A percentile compares a stretch with the other conserved stretches of the same genome.
phyloP scores from a whole-genome alignment of 208 protist genomes.

The Trypanosoma rangeli region DNA sequence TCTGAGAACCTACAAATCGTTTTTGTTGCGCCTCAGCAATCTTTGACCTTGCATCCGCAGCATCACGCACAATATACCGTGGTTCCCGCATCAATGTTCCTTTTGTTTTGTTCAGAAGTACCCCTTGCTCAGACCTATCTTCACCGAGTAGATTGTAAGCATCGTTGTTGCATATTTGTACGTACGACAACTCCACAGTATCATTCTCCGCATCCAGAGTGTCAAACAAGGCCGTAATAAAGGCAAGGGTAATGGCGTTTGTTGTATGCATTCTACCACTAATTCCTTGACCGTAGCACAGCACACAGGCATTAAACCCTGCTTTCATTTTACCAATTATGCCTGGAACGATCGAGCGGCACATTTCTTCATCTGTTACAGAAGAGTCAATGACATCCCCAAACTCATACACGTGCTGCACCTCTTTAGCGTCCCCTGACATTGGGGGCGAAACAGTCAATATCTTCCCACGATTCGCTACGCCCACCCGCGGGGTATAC shows the following conservation, averaged over 20 bases:
- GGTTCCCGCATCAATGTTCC: slow-evolving; percentile 43
- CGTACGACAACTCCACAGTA: slow-evolving; percentile 74
- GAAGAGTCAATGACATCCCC: slow-evolving; percentile 50
- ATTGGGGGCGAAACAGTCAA: slow-evolving; percentile 26
- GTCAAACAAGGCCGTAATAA: slow-evolving; percentile 51
- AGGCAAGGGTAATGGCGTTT: slow-evolving; percentile 47
- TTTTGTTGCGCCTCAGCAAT: slow-evolving; percentile 38
- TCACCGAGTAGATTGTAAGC: slow-evolving; percentile 65
- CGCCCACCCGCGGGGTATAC: neutral
- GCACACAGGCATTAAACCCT: slow-evolving; percentile 60
- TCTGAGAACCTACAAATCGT: slow-evolving; percentile 46
- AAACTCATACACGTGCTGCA: slow-evolving; percentile 54
- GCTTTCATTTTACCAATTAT: slow-evolving; percentile 56
- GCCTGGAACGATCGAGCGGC: slow-evolving; percentile 46
- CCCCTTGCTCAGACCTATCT: slow-evolving; percentile 19
- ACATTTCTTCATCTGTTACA: slow-evolving; percentile 51
- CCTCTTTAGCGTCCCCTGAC: slow-evolving; percentile 11
- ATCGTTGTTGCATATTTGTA: slow-evolving; percentile 76
- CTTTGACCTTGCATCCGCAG: slow-evolving; percentile 27
- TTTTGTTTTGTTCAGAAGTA: slow-evolving; percentile 25
- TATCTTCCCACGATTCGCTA: slow-evolving; percentile 12
- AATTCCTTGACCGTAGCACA: slow-evolving; percentile 66
- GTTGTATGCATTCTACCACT: slow-evolving; percentile 68
- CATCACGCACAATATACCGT: slow-evolving; percentile 41
- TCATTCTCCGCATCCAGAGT: slow-evolving; percentile 41